These are phyloP conservation scores for Fusarium sp. DNA, from an alignment of 2,329 filamentous ascomycete genomes.

Conservation along the genomic window DNA sequence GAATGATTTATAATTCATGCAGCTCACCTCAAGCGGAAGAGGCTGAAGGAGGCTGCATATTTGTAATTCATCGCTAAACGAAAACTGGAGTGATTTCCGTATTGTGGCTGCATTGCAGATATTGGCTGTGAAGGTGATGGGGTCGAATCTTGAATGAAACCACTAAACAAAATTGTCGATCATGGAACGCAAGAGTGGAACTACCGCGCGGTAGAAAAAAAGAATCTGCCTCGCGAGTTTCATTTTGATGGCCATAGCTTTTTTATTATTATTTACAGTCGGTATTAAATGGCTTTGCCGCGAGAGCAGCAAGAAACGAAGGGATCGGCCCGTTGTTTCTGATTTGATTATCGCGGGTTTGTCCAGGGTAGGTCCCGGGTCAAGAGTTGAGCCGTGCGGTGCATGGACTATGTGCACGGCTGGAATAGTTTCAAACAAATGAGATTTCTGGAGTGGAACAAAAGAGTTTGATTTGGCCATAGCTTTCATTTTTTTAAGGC, in stretches of 20 bases:
- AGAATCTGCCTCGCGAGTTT: slow-evolving; percentile 15
- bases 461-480: background rate
- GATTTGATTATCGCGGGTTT: background rate
- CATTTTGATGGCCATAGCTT: background rate
- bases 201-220: slow-evolving; percentile 1
- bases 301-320: background rate
- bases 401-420: background rate
- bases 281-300: too few relatives aligned
- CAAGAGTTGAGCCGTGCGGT: slow-evolving; percentile 1
- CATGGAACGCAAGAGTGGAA: slow-evolving; percentile 3
- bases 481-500: background rate
- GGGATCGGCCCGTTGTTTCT: slow-evolving; percentile 19
- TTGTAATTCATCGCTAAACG: background rate
- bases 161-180: background rate
- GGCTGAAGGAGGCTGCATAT: background rate
- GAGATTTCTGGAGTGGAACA: background rate
- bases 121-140: background rate
- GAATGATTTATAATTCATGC: background rate
- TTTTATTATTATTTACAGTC: too few relatives aligned
- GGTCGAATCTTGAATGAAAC: slow-evolving; percentile 5
- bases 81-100: background rate
- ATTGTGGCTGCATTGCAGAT: background rate
- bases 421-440: slow-evolving; percentile 19
- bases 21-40: background rate
- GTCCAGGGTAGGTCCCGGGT: slow-evolving; percentile 26